Conservation (phyloP, 192 early-diverging fungal genomes). For the Endogone sp. region DNA sequence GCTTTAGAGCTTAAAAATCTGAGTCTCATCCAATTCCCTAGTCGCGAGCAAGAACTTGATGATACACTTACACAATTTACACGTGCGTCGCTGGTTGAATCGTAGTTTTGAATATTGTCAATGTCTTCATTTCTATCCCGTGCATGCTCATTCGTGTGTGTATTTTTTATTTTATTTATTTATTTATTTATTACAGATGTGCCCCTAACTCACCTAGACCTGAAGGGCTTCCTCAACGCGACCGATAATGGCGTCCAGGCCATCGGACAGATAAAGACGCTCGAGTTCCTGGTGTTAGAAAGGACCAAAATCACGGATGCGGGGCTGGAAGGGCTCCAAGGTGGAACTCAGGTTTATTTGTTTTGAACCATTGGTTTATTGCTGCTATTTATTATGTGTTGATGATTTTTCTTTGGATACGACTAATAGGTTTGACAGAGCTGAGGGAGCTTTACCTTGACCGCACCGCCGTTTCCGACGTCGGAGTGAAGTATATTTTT, state of each 20-base stretch:
- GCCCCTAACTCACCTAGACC: constrained; percentile 38
- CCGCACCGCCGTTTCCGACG: constrained; percentile 36
- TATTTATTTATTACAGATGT: constrained; percentile 28
- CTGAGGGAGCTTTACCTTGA: constrained; percentile 41
- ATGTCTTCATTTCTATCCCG: too few species aligned
- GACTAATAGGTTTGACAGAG: constrained; percentile 19
- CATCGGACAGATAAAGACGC: constrained; percentile 27
- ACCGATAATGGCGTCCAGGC: constrained; percentile 35
- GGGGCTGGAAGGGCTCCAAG: constrained; percentile 29
- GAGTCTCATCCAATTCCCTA: constrained; percentile 40
- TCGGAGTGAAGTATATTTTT: constrained; percentile 28
- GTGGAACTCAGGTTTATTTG: constrained; percentile 5
- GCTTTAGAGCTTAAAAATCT: constrained; percentile 24
- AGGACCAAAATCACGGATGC: constrained; percentile 47
- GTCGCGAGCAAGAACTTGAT: constrained; percentile 42
- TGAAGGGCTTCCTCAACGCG: constrained; percentile 36
- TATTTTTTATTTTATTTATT: too few species aligned
- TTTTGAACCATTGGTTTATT: too few species aligned
- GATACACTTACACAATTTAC: constrained; percentile 27
- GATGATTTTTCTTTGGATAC: not conserved
- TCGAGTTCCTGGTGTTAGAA: constrained; percentile 35
- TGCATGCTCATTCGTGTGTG: too few species aligned
- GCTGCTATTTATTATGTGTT: too few species aligned
- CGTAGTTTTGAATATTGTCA: not conserved
- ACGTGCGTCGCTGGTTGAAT: constrained; percentile 21